Evolutionary conservation across 2,329 filamentous ascomycete species (phyloP), one percentile per base, ranked within the genome.

Genomic region (Aspergillus sp.): DNA sequence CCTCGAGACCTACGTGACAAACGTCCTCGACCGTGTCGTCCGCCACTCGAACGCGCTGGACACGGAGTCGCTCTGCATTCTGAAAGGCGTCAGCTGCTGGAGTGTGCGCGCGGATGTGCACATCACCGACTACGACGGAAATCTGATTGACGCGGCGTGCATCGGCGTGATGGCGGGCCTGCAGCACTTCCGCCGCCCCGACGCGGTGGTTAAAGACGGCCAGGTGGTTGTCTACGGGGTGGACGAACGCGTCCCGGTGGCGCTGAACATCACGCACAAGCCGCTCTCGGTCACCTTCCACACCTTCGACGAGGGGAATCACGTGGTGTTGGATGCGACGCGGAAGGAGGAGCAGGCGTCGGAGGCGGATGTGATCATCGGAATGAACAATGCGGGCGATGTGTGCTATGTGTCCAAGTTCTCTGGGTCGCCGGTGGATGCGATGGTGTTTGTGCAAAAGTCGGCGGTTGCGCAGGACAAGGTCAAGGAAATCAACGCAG

Each of bases 21-120:
- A 93, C 31, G 83, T 94, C 40, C 86, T 99, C 17, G 94, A 99
- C 72, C 96, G 96, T 76, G 93, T 94, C 7, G 85, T 97, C 55
- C 91, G 94, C 40, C 87, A 94, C 55, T 96, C 92, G 1, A 88
- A 88, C 62, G 93, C 94, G 5, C 84, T 99, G 38, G 93, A 97
- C 71, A 96, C 92, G 31, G 94, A 99, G 74, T 96, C 92, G 3
- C 82, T 99, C 42, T 99, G 94, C 72, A 89, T 99, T 19, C 81
- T 97, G 23, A 91, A 94, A 10, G 92, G 90, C 6, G 81, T 88
- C 55, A 96, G 95, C 72, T 94, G 89, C 77, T 99, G 94, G 86
- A 88, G 88, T 55, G 81, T 99, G 57, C 86, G 93, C 53, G 92
- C 90, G 17, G 93, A 97, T 70, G 83, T 97, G 19, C 94, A 99